Evolutionary conservation across 2,329 filamentous ascomycete species (phyloP).

Genomic region (Microcyclospora tardicrescens): DNA sequence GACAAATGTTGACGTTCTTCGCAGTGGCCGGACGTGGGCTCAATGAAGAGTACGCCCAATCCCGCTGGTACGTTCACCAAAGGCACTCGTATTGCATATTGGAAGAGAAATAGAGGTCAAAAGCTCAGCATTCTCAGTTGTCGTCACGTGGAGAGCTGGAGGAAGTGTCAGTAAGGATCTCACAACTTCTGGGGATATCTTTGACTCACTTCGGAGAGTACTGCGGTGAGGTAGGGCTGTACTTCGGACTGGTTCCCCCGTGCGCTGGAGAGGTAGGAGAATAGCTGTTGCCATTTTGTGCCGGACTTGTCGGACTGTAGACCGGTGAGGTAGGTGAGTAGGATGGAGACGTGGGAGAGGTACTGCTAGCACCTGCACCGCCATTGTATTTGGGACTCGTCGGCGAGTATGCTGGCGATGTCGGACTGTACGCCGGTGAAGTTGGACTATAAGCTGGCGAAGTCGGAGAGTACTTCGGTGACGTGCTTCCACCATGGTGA

Average conservation of each 20-base stretch:
- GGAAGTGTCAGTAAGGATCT: background rate
- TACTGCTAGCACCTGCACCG: conserved; percentile 32
- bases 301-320: conserved; percentile 36
- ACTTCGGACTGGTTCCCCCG: conserved; percentile 13
- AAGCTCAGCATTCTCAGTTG: conserved; percentile 3
- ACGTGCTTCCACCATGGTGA: conserved; percentile 26
- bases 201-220: conserved; percentile 36
- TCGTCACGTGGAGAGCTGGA: conserved; percentile 19
- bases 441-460: conserved; percentile 50
- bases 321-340: conserved; percentile 41
- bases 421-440: conserved; percentile 42
- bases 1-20: too few species aligned
- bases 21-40: conserved; percentile 15
- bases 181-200: background rate
- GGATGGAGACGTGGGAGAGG: conserved; percentile 40
- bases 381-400: conserved; percentile 19
- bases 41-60: conserved; percentile 22
- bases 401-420: conserved; percentile 29
- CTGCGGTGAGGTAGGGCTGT: conserved; percentile 37
- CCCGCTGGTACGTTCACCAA: background rate
- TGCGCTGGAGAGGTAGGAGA: conserved; percentile 17
- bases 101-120: background rate
- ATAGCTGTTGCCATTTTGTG: conserved; percentile 13
- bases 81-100: background rate
- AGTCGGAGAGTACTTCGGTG: conserved; percentile 38